These are phyloP conservation scores for Ambrosiella cleistominuta DNA, from an alignment of 2,329 filamentous ascomycete species.

Conservation along the genomic window DNA sequence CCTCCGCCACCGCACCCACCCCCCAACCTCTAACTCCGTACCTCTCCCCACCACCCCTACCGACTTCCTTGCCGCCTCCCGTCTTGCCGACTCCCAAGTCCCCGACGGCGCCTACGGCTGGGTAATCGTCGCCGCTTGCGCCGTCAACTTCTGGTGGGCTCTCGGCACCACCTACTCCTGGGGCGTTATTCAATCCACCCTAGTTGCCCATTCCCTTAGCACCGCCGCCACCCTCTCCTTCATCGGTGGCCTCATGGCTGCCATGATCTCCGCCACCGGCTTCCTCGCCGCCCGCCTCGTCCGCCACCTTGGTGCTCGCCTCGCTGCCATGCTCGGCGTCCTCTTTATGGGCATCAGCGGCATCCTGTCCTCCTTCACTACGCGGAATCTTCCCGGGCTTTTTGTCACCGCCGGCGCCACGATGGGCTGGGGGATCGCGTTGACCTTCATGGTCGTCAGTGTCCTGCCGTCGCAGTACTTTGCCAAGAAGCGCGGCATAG, in stretches of 20 bases:
- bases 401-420: slow-evolving; percentile 21
- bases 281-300: slow-evolving; percentile 35
- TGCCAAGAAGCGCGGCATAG: slow-evolving; percentile 32
- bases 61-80: slow-evolving; percentile 24
- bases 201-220: slow-evolving; percentile 31
- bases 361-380: slow-evolving; percentile 25
- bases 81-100: slow-evolving; percentile 26
- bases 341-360: slow-evolving; percentile 31
- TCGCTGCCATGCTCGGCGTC: slow-evolving; percentile 31
- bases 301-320: slow-evolving; percentile 29
- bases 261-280: slow-evolving; percentile 33
- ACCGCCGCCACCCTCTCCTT: slow-evolving; percentile 38
- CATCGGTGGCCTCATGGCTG: slow-evolving; percentile 35
- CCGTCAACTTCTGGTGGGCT: slow-evolving; percentile 36
- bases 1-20: not conserved
- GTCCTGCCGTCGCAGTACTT: slow-evolving; percentile 37
- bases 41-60: not conserved
- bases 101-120: slow-evolving; percentile 41
- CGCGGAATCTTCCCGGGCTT: slow-evolving; percentile 20
- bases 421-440: slow-evolving; percentile 20
- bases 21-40: not conserved
- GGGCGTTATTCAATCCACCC: slow-evolving; percentile 41
- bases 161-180: slow-evolving; percentile 39
- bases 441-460: slow-evolving; percentile 30
- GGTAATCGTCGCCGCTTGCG: slow-evolving; percentile 33